These are phyloP conservation scores for Entomortierella parvispora DNA, from an alignment of 192 early-diverging fungal species.

Conservation along the genomic window DNA sequence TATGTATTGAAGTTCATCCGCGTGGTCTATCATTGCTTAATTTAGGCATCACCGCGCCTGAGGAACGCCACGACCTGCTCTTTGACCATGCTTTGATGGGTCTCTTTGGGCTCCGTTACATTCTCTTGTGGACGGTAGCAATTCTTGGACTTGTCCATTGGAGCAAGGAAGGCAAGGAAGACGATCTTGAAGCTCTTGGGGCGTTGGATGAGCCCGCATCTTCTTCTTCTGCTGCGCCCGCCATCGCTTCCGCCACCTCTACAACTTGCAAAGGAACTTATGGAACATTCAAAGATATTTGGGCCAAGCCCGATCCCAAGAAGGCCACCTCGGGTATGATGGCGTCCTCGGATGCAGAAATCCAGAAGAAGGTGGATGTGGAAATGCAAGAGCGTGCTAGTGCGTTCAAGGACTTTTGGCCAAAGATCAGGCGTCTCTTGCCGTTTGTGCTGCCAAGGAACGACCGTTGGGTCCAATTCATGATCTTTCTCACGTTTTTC, in stretches of 20 bases:
- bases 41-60: conserved; percentile 17
- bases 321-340: neutral
- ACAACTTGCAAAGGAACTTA: conserved; percentile 16
- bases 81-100: conserved; percentile 28
- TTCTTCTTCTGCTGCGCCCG: conserved; percentile 16
- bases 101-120: conserved; percentile 60
- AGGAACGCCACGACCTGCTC: conserved; percentile 39
- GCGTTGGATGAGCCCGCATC: conserved; percentile 22
- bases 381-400: conserved; percentile 34
- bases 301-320: neutral
- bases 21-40: neutral
- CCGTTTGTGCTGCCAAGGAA: conserved; percentile 89
- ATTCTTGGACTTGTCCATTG: conserved; percentile 50
- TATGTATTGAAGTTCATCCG: too few species aligned
- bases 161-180: conserved; percentile 17
- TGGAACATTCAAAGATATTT: conserved; percentile 31
- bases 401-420: conserved; percentile 58
- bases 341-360: conserved; percentile 28
- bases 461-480: conserved; percentile 67
- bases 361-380: conserved; percentile 16
- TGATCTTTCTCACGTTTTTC: conserved; percentile 74
- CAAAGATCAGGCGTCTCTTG: conserved; percentile 70
- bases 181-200: conserved; percentile 38
- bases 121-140: conserved; percentile 35
- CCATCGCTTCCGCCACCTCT: conserved; percentile 15